Evolutionary conservation across 2,329 filamentous ascomycete species (phyloP).

Genomic region (Orbilia blumenaviensis): DNA sequence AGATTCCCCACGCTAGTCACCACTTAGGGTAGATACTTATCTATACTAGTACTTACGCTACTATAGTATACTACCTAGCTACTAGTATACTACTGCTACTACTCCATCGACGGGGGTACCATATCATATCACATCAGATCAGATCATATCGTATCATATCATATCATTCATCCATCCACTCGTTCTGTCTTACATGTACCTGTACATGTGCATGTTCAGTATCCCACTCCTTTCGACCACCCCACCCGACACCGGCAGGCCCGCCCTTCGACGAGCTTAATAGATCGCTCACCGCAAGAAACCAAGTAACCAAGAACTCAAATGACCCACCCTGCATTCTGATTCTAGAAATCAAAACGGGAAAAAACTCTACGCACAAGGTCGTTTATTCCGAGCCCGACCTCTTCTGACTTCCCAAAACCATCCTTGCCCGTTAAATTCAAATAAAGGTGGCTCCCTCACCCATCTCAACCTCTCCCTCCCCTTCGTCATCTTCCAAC

Average conservation of each 20-base stretch:
- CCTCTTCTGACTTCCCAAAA: constrained; percentile 17
- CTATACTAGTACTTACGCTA: no score
- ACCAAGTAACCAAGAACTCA: no score
- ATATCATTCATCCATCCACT: no score
- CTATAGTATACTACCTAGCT: no score
- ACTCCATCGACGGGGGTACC: background rate
- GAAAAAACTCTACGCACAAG: background rate
- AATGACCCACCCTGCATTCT: constrained; percentile 38
- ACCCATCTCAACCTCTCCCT: constrained; percentile 51
- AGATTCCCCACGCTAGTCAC: background rate
- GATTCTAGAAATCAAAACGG: constrained; percentile 13
- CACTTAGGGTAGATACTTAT: no score
- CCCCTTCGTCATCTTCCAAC: constrained; percentile 48
- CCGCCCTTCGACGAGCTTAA: constrained; percentile 6
- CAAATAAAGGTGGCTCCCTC: constrained; percentile 53
- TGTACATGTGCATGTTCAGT: background rate
- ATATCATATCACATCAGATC: background rate
- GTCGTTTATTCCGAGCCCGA: constrained; percentile 12
- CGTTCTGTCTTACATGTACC: constrained; percentile 16
- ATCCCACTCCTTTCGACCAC: constrained; percentile 14
- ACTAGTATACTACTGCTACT: background rate
- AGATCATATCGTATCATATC: background rate
- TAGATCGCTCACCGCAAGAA: background rate
- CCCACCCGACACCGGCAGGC: constrained; percentile 40
- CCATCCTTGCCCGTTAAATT: constrained; percentile 5